Evolutionary conservation across 208 protist species (phyloP), one percentile per base, ranked within the genome.

Genomic region (Wallacemonas sp.): DNA sequence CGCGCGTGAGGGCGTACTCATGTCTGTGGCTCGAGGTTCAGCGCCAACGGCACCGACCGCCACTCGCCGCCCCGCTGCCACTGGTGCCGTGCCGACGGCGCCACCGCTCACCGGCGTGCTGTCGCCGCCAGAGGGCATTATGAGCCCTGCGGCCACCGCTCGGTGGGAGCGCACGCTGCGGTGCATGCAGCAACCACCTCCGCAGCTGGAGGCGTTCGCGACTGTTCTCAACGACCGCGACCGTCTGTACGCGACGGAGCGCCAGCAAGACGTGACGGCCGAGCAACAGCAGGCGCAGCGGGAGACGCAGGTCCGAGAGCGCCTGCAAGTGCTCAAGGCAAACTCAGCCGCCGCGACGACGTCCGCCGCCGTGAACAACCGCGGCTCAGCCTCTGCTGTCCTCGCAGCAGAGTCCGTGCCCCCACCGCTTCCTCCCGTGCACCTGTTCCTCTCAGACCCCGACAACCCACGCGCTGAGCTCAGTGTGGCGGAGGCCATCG

Each of bases 401-500:
- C n/a, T n/a, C n/a, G n/a, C n/a, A n/a, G n/a, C n/a, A n/a, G n/a
- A n/a, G n/a, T n/a, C 37, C 10, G 9, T 30, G 8, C 4, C 52
- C 0, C 32, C 27, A 1, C 45, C 66, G 45, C 44, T 66, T 1
- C 50, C 87, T 10, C 88, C 88, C 36, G 80, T 90, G 48, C 88
- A 94, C 55, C 69, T 94, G 22, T 94, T 94, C 63, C 68, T 94
- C 12, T 76, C 66, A 10, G 50, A 57, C 50, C 76, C 73, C 2
- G 70, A 75, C 10, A 78, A 73, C 37, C 88, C 88, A 0, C 76
- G 78, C 17, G 72, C 77, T 39, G 78, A 89, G 67, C 73, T 94
- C 46, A 83, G 76, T 21, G 57, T 94, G 44, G 62, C 59, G 45
- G 88, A 94, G 66, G 88, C 83, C 30, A 82, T 94, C 44, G 21